Evolutionary conservation across 495 filamentous ascomycete species (phyloP).

Genomic region (Usnea hakonensis): DNA sequence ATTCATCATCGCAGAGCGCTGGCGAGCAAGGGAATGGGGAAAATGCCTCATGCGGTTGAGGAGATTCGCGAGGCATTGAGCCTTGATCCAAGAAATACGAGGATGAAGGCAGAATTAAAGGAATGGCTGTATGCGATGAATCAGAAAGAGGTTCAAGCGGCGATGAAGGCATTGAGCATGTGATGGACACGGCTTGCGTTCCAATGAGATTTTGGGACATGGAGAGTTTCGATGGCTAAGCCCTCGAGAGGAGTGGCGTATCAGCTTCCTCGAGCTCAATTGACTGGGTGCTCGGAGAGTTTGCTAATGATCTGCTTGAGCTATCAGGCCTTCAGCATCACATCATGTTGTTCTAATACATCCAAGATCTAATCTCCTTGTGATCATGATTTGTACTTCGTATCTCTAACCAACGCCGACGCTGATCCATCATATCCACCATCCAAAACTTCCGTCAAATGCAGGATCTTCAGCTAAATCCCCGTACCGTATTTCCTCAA

Average conservation of each 20-base stretch:
- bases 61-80: background rate
- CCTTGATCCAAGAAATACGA: background rate
- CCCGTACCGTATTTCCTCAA: constrained; percentile 33
- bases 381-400: background rate
- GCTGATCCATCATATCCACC: constrained; percentile 21
- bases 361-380: background rate
- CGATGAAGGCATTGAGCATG: background rate
- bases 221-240: background rate
- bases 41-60: background rate
- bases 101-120: background rate
- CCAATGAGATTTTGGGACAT: background rate
- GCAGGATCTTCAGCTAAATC: constrained; percentile 8
- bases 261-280: background rate
- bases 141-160: background rate
- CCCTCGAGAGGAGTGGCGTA: background rate
- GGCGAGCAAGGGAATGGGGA: background rate
- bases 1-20: background rate
- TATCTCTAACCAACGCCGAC: background rate
- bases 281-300: background rate
- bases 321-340: background rate
- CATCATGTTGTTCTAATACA: background rate
- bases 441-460: constrained; percentile 34
- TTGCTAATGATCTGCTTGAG: background rate
- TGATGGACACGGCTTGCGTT: background rate
- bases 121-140: background rate